Conservation (phyloP, 257 asterid genomes). For the Solanum raphanifolium region DNA sequence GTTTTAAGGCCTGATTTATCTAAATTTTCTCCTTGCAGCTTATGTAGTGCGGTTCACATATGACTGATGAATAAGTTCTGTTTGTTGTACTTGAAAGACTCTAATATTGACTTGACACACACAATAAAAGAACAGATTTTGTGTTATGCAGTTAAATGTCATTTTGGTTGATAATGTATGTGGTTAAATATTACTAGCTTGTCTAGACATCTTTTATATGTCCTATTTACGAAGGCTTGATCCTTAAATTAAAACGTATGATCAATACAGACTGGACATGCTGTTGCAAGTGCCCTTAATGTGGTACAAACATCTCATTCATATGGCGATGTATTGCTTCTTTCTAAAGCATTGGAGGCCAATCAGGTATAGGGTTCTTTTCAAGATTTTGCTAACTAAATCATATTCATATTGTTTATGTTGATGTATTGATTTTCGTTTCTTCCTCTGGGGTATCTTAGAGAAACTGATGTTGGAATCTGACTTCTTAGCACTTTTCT, state of each 20-base stretch:
- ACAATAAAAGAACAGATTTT: background rate
- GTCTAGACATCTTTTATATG: background rate
- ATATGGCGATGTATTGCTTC: conserved; percentile 76
- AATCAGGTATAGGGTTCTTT: conserved; percentile 48
- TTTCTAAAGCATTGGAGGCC: conserved; percentile 59
- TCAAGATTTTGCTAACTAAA: background rate
- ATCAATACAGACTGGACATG: conserved; percentile 61
- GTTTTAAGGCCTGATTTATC: background rate
- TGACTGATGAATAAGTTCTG: background rate
- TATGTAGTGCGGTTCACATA: background rate
- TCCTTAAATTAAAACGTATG: background rate
- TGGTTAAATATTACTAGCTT: background rate
- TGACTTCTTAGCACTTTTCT: background rate
- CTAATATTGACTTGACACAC: background rate
- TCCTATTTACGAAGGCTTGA: background rate
- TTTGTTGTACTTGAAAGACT: background rate
- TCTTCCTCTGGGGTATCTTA: background rate
- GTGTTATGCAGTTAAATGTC: background rate
- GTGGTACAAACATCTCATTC: conserved; percentile 78
- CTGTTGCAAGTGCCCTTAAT: conserved; percentile 71
- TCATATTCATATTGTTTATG: background rate
- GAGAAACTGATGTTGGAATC: background rate
- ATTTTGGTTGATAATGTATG: background rate
- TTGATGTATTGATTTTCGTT: background rate
- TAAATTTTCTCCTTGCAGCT: background rate